These are phyloP conservation scores for Fraxinus velutina DNA, from an alignment of 305 asterid genomes.

Conservation along the genomic window DNA sequence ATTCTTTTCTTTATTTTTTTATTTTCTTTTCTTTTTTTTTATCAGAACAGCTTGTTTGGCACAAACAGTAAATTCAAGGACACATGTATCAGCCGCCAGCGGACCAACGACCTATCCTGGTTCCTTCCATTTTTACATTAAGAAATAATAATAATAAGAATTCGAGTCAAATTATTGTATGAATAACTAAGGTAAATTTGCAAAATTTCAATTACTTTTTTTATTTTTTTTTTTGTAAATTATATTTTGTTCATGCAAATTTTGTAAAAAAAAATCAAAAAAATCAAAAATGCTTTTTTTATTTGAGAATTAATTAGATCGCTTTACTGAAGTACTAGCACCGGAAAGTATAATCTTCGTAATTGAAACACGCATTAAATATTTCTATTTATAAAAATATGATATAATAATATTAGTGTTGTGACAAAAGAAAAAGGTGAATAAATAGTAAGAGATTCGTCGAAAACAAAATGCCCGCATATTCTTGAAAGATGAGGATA, in stretches of 20 bases:
- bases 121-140: background rate
- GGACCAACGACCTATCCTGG: slow-evolving; percentile 10
- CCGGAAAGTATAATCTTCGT: background rate
- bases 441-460: background rate
- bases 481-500: background rate
- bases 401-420: background rate
- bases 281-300: background rate
- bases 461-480: background rate
- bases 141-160: background rate
- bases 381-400: background rate
- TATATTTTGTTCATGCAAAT: background rate
- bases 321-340: background rate
- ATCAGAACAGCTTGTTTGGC: background rate
- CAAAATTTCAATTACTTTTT: background rate
- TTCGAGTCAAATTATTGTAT: background rate
- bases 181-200: background rate
- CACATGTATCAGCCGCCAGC: slow-evolving; percentile 22
- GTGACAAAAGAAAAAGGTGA: background rate
- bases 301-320: background rate
- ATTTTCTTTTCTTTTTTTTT: background rate
- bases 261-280: background rate
- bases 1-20: background rate
- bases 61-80: background rate
- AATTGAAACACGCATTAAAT: background rate
- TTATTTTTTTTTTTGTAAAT: background rate